A percentile compares a stretch with the other conserved stretches of the same genome.
Conservation (phyloP, 805 yeast genomes). For the Dipodascopsis uninucleata region DNA sequence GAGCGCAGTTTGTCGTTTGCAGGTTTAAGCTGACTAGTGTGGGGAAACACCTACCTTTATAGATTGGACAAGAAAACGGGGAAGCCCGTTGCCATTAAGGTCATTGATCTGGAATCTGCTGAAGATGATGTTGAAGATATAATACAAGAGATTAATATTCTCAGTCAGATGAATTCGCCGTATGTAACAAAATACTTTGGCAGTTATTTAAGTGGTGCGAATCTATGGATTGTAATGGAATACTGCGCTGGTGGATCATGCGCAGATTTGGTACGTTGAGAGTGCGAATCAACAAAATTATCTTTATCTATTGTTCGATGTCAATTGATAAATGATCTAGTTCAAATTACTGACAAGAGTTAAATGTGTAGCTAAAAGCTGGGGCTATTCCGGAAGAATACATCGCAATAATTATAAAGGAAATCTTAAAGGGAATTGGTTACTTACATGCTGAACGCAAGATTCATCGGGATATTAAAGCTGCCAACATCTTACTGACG, state of each 20-base stretch:
- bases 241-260: conserved; percentile 95
- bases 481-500: conserved; percentile 81
- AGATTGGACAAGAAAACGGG: conserved; percentile 37
- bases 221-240: conserved; percentile 91
- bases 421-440: conserved; percentile 63
- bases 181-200: conserved; percentile 64
- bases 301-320: background rate
- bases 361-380: conserved; percentile 42
- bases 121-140: conserved; percentile 70
- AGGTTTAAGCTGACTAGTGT: background rate
- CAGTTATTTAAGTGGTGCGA: conserved; percentile 59
- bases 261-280: conserved; percentile 50
- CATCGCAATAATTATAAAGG: conserved; percentile 59
- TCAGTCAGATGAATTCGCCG: conserved; percentile 62
- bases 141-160: conserved; percentile 72
- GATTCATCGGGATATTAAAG: conserved; percentile 86
- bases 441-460: conserved; percentile 72
- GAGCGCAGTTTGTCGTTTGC: background rate
- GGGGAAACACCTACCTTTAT: background rate
- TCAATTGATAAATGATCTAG: background rate
- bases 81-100: conserved; percentile 74
- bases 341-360: too few species aligned
- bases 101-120: conserved; percentile 73
- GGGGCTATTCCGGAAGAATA: conserved; percentile 55
- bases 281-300: background rate